A percentile compares a stretch with the other conserved stretches of the same genome.
These are phyloP conservation scores for Fraxinus anomala DNA, from an alignment of 257 asterid genomes.

Conservation along the genomic window DNA sequence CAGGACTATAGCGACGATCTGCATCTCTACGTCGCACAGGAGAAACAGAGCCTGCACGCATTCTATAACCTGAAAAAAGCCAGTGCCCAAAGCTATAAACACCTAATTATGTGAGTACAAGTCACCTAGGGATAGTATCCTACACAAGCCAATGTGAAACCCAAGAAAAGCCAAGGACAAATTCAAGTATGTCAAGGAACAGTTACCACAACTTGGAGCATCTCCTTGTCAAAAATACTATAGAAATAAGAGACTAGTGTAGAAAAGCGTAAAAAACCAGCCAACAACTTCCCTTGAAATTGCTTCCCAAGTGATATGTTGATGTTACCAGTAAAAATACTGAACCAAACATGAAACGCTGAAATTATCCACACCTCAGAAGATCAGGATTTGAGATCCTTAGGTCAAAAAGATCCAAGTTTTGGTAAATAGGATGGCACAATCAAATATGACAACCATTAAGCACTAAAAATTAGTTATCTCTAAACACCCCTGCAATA, in stretches of 20 bases:
- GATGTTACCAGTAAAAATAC: conserved; percentile 30
- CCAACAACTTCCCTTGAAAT: conserved; percentile 34
- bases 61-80: conserved; percentile 88
- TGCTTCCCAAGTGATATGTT: conserved; percentile 32
- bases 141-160: conserved; percentile 48
- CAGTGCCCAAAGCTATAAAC: conserved; percentile 61
- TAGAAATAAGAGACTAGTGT: conserved; percentile 29
- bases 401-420: conserved; percentile 21
- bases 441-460: conserved; percentile 28
- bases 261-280: conserved; percentile 34
- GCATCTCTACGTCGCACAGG: conserved; percentile 71
- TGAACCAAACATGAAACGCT: conserved; percentile 30
- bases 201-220: conserved; percentile 44
- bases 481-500: conserved; percentile 31
- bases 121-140: conserved; percentile 50
- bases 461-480: conserved; percentile 15
- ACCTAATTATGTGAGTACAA: conserved; percentile 45
- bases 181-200: conserved; percentile 45
- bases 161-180: conserved; percentile 44
- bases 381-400: conserved; percentile 27
- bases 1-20: conserved; percentile 63
- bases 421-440: conserved; percentile 33
- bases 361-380: conserved; percentile 38
- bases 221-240: conserved; percentile 48
- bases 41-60: conserved; percentile 77